These are phyloP conservation scores for Rhizopus delemar DNA, from an alignment of 371 early-diverging fungal genomes.

Conservation along the genomic window DNA sequence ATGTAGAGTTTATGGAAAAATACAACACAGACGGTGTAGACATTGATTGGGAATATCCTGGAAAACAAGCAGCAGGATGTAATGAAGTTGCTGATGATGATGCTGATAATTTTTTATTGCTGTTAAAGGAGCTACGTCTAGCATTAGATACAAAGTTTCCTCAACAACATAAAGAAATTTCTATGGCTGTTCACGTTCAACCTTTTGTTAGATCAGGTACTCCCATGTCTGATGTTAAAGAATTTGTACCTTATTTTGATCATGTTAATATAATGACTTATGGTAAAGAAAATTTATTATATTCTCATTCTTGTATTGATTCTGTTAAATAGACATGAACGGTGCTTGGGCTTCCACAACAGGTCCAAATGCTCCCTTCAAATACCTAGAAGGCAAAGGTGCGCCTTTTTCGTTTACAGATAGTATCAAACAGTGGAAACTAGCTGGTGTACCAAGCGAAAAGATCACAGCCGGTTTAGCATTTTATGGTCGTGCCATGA, in stretches of 20 bases:
- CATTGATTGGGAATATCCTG: conserved; percentile 85
- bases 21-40: conserved; percentile 60
- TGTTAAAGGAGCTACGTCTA: conserved; percentile 62
- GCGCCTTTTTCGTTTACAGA: conserved; percentile 55
- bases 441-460: conserved; percentile 62
- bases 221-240: conserved; percentile 57
- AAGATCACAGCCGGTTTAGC: conserved; percentile 70
- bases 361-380: conserved; percentile 69
- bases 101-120: conserved; percentile 55
- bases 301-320: background rate
- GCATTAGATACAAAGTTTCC: conserved; percentile 63
- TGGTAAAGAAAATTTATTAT: conserved; percentile 29
- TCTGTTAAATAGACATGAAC: conserved; percentile 36
- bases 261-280: conserved; percentile 69
- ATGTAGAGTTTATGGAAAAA: conserved; percentile 45
- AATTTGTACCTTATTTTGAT: conserved; percentile 65
- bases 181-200: conserved; percentile 70
- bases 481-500: conserved; percentile 69
- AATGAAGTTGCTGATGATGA: conserved; percentile 56
- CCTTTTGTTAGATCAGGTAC: conserved; percentile 54
- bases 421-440: conserved; percentile 60
- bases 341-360: conserved; percentile 68
- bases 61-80: conserved; percentile 66
- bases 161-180: conserved; percentile 59
- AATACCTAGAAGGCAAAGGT: conserved; percentile 42